phyloP scores from a whole-genome alignment of 352 stramenopile species.

The Phytophthora quininea region DNA sequence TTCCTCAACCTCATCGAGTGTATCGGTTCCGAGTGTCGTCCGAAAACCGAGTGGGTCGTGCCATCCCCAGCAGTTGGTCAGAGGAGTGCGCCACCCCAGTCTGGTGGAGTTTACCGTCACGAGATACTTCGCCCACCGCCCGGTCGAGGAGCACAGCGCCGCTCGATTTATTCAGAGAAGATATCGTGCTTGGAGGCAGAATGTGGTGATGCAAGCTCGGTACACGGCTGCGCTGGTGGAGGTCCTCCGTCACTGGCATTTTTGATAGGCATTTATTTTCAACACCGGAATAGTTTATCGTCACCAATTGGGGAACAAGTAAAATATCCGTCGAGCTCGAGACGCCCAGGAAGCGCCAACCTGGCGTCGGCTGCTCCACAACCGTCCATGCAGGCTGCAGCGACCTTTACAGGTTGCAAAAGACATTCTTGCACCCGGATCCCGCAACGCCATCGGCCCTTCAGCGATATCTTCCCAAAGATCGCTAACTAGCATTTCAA shows the following conservation, averaged over 20 bases:
- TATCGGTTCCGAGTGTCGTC: constrained; percentile 65
- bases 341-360: too few relatives aligned
- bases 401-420: too few relatives aligned
- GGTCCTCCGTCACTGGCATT: constrained; percentile 36
- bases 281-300: too few relatives aligned
- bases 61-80: constrained; percentile 45
- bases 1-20: constrained; percentile 58
- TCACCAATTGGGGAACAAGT: too few relatives aligned
- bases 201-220: neutral
- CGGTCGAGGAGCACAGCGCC: constrained; percentile 55
- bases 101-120: constrained; percentile 77
- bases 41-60: constrained; percentile 49
- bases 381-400: too few relatives aligned
- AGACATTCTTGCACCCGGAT: too few relatives aligned
- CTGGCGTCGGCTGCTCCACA: too few relatives aligned
- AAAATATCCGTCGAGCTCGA: too few relatives aligned
- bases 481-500: too few relatives aligned
- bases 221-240: constrained; percentile 23
- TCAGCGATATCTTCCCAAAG: too few relatives aligned
- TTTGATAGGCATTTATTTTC: constrained; percentile 9
- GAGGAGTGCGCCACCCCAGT: constrained; percentile 52
- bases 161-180: constrained; percentile 43
- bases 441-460: too few relatives aligned
- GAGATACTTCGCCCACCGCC: constrained; percentile 40
- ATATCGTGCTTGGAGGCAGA: constrained; percentile 45